Conservation (phyloP, 805 yeast species). For the Candida silvatica region DNA sequence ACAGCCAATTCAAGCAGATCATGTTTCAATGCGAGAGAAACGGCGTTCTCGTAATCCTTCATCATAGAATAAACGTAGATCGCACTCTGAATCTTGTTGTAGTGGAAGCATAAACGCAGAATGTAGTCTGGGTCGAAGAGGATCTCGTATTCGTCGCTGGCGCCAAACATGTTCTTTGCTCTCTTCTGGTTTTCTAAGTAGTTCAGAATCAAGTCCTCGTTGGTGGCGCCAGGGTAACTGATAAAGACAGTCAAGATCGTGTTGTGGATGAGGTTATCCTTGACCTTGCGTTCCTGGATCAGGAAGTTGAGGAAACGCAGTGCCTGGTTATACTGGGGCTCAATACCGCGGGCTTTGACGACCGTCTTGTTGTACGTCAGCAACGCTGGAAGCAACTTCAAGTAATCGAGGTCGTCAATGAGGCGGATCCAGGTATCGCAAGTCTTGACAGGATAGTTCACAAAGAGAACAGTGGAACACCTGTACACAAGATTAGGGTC, state of each 20-base stretch:
- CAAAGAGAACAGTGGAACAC: slow-evolving; percentile 59
- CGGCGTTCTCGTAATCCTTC: slow-evolving; percentile 72
- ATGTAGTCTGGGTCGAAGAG: slow-evolving; percentile 67
- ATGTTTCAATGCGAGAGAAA: slow-evolving; percentile 58
- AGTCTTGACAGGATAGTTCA: slow-evolving; percentile 61
- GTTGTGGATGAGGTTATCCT: slow-evolving; percentile 51
- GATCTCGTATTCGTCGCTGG: slow-evolving; percentile 20
- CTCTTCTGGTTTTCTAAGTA: slow-evolving; percentile 34
- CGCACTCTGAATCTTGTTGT: slow-evolving; percentile 54
- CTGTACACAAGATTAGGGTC: slow-evolving; percentile 47
- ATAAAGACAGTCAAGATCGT: slow-evolving; percentile 62
- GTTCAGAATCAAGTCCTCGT: slow-evolving; percentile 39
- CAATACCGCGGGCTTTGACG: slow-evolving; percentile 23
- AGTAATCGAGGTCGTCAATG: slow-evolving; percentile 41
- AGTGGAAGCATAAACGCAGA: slow-evolving; percentile 59
- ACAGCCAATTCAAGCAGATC: slow-evolving; percentile 52
- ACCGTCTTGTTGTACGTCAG: slow-evolving; percentile 53
- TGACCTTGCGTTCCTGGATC: slow-evolving; percentile 34
- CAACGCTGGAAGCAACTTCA: slow-evolving; percentile 66
- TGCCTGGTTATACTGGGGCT: slow-evolving; percentile 49
- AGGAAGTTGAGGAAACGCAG: slow-evolving; percentile 53
- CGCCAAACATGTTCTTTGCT: slow-evolving; percentile 8
- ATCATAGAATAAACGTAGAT: slow-evolving; percentile 63
- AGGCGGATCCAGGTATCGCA: slow-evolving; percentile 73
- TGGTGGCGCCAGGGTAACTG: slow-evolving; percentile 29